Evolutionary conservation across 352 stramenopile species (phyloP).

Genomic region (Phytophthora aleatoria): DNA sequence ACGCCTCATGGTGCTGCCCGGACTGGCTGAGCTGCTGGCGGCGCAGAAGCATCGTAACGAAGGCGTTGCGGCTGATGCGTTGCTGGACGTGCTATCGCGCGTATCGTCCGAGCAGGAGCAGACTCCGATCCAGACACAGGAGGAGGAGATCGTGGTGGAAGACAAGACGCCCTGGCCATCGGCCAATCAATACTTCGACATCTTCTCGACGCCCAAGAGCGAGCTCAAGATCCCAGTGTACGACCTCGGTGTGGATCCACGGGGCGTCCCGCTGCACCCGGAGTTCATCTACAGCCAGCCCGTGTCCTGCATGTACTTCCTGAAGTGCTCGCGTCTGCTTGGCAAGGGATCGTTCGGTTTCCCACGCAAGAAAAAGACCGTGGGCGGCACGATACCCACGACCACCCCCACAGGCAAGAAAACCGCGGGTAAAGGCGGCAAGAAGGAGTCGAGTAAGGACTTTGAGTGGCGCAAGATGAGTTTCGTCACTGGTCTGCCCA

Average conservation of each 20-base stretch:
- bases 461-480: slow-evolving; percentile 87
- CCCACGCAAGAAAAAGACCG: slow-evolving; percentile 58
- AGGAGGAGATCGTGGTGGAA: slow-evolving; percentile 49
- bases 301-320: slow-evolving; percentile 80
- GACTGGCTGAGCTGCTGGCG: slow-evolving; percentile 48
- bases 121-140: not conserved
- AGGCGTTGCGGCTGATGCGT: slow-evolving; percentile 14
- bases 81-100: slow-evolving; percentile 28
- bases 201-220: slow-evolving; percentile 47
- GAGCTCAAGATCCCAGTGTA: slow-evolving; percentile 61
- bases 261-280: slow-evolving; percentile 70
- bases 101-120: slow-evolving; percentile 23
- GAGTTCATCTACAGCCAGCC: slow-evolving; percentile 82
- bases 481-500: slow-evolving; percentile 78
- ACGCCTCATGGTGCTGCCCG: slow-evolving; percentile 40
- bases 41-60: slow-evolving; percentile 36
- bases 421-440: slow-evolving; percentile 20
- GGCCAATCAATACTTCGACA: slow-evolving; percentile 63
- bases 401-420: slow-evolving; percentile 30
- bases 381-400: slow-evolving; percentile 11
- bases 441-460: slow-evolving; percentile 67
- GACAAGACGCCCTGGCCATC: slow-evolving; percentile 84
- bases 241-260: slow-evolving; percentile 71
- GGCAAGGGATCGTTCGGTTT: slow-evolving; percentile 78
- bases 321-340: slow-evolving; percentile 60